phyloP scores from a whole-genome alignment of 192 early-diverging fungal species.

The Coemansia guatemalensis region DNA sequence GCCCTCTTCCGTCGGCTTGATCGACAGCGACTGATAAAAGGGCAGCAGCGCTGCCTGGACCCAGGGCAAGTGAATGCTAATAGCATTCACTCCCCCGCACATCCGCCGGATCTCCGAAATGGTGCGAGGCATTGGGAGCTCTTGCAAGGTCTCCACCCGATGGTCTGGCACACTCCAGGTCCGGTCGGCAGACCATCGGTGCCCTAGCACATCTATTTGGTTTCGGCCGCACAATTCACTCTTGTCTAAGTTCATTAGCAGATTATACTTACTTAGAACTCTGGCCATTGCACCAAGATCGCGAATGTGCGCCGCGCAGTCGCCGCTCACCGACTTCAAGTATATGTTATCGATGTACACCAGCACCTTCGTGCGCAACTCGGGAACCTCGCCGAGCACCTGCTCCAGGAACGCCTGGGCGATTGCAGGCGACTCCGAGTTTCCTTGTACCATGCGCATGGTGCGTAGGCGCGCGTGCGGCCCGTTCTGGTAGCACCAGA shows the following conservation, averaged over 20 bases:
- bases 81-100: conserved; percentile 21
- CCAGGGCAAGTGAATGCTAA: conserved; percentile 18
- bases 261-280: conserved; percentile 4
- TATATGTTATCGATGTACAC: conserved; percentile 34
- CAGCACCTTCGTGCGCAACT: conserved; percentile 1
- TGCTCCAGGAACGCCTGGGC: conserved; percentile 19
- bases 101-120: conserved; percentile 14
- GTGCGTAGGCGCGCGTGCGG: no score
- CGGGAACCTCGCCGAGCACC: neutral
- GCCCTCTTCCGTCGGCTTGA: no score
- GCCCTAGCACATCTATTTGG: conserved; percentile 3
- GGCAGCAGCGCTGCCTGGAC: conserved; percentile 11
- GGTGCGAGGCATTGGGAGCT: conserved; percentile 15
- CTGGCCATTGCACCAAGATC: conserved; percentile 7
- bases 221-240: neutral
- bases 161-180: conserved; percentile 15
- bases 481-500: no score
- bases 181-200: neutral
- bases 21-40: conserved; percentile 10
- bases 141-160: conserved; percentile 8
- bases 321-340: conserved; percentile 8
- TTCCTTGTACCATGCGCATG: no score
- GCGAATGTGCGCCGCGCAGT: conserved; percentile 11
- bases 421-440: conserved; percentile 6
- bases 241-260: conserved; percentile 18